A percentile compares a stretch with the other conserved stretches of the same genome.
phyloP scores from a whole-genome alignment of 768 basidiomycete genomes.

The Dacryopinax primogenitus region DNA sequence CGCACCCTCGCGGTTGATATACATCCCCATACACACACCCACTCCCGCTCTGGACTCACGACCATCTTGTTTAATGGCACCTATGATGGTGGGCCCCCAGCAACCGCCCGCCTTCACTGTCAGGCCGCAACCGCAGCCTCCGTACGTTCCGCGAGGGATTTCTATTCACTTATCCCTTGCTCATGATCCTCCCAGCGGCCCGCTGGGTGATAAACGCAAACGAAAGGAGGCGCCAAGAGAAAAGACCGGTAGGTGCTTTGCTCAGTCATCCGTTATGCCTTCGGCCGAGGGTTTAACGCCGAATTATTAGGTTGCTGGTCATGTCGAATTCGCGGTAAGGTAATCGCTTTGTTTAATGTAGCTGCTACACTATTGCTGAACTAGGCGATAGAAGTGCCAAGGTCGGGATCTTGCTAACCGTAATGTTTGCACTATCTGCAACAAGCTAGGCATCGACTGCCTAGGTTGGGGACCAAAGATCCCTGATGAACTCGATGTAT shows the following conservation, averaged over 20 bases:
- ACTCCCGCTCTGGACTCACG: too few relatives aligned
- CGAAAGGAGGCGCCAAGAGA: constrained; percentile 4
- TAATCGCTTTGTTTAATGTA: background rate
- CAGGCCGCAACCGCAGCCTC: background rate
- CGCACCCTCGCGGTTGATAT: background rate
- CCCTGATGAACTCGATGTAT: constrained; percentile 28
- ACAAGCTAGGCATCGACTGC: constrained; percentile 66
- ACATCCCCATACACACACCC: too few relatives aligned
- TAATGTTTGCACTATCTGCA: constrained; percentile 30
- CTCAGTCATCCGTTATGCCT: background rate
- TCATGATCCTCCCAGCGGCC: background rate
- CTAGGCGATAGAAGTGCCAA: background rate
- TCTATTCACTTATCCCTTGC: background rate
- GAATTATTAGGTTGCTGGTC: background rate
- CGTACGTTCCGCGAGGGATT: background rate
- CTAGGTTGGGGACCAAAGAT: constrained; percentile 74
- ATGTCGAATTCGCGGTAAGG: constrained; percentile 1
- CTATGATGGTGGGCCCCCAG: background rate
- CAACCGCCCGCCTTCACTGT: constrained; percentile 2
- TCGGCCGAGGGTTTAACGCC: background rate
- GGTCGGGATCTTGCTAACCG: background rate
- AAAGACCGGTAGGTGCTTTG: background rate
- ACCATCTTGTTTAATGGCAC: background rate
- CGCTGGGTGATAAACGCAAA: background rate
- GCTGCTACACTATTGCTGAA: background rate